These are phyloP conservation scores for Cucumis melo DNA, from an alignment of 306 rosid species.

Conservation along the genomic window DNA sequence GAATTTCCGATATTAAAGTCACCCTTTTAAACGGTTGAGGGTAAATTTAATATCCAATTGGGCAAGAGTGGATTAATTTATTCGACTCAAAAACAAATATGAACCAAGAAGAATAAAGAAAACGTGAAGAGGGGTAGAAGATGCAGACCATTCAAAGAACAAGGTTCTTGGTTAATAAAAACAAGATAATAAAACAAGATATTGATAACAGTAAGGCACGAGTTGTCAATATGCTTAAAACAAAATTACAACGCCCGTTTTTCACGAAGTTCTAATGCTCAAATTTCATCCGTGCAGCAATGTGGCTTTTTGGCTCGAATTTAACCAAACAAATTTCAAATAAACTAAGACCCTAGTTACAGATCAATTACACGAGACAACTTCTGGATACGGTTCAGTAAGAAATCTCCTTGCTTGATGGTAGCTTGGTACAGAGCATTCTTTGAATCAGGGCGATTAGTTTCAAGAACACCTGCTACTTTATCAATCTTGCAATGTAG, in stretches of 20 bases:
- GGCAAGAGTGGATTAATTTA: background rate
- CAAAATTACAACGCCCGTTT: background rate
- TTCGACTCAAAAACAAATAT: background rate
- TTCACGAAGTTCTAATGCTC: constrained; percentile 1
- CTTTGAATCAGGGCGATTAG: constrained; percentile 91
- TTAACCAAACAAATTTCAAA: background rate
- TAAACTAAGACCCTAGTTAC: constrained; percentile 8
- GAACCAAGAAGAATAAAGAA: background rate
- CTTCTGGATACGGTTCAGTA: constrained; percentile 83
- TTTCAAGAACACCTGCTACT: constrained; percentile 89
- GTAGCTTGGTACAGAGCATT: constrained; percentile 95
- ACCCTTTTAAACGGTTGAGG: too few relatives aligned
- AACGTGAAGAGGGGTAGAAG: background rate
- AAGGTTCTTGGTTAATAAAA: background rate
- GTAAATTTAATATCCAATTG: too few relatives aligned
- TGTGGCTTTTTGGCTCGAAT: background rate
- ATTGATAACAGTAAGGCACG: background rate
- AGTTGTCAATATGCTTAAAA: background rate
- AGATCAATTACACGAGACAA: constrained; percentile 89
- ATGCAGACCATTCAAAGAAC: background rate
- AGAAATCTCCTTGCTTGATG: constrained; percentile 96
- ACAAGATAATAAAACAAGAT: background rate
- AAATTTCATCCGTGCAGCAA: constrained; percentile 2
- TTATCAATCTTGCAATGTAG: constrained; percentile 97
- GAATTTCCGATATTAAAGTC: too few relatives aligned